Conservation (phyloP, 257 asterid genomes). For the Osmanthus fragrans region DNA sequence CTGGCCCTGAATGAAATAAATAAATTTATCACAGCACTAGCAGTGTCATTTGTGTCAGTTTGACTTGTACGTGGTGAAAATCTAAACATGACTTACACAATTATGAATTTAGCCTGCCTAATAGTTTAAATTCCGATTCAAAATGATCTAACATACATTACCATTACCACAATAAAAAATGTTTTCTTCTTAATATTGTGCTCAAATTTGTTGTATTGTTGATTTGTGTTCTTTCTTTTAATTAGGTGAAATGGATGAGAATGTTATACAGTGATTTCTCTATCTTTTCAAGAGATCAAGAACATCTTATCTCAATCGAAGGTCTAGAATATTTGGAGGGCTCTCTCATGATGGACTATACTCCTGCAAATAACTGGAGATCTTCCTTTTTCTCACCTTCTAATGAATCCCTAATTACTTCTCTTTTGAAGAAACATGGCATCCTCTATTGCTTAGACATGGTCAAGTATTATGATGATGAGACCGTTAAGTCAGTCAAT, state of each 20-base stretch:
- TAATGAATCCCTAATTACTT: constrained; percentile 41
- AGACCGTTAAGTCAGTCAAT: constrained; percentile 24
- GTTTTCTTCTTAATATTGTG: too few species aligned
- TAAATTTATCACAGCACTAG: too few species aligned
- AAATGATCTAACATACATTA: background rate
- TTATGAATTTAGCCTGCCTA: background rate
- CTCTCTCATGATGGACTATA: constrained; percentile 46
- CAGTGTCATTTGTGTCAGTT: too few species aligned
- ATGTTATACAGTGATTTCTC: constrained; percentile 46
- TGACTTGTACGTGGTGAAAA: background rate
- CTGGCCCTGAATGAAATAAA: too few species aligned
- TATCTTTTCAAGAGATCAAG: constrained; percentile 50
- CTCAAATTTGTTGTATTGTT: background rate
- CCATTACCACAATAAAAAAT: too few species aligned
- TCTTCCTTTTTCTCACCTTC: constrained; percentile 56
- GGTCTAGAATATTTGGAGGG: constrained; percentile 60
- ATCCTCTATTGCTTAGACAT: constrained; percentile 54
- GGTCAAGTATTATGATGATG: constrained; percentile 56
- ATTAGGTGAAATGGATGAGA: constrained; percentile 56
- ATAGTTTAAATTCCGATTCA: too few species aligned
- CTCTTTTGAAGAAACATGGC: constrained; percentile 36
- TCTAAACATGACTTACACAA: background rate
- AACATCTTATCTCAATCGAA: constrained; percentile 42
- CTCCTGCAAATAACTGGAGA: constrained; percentile 65
- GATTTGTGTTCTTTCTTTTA: background rate